Evolutionary conservation across 129 eudicot species (phyloP), one percentile per base, ranked within the genome.

Genomic region (Pulicaria dysenterica): DNA sequence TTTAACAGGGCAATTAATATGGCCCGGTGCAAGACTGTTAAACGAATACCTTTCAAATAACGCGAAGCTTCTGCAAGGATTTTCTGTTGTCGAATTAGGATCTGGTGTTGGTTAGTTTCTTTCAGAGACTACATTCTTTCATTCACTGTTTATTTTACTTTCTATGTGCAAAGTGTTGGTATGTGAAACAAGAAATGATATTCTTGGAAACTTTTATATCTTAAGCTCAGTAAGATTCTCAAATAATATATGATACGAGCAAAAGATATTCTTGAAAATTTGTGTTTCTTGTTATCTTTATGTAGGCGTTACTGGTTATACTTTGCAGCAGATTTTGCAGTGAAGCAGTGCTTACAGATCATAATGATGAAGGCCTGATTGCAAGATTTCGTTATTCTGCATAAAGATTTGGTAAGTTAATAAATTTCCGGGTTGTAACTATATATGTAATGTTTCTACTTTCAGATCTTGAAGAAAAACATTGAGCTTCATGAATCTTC

Each of bases 1-100:
- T 86, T 75, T 94, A 70, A 94, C 99, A 9, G 99, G 99, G 49
- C 99, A 94, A 74, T 54, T 94, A 85, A 97, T 94, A 40, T 94
- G 99, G 99, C 97, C 99, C 77, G 99, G 99, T 69, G 99, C 99
- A 16, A 87, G 85, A 64, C 83, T 90, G 51, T 72, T 94, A 78
- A 94, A 94, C 76, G 86, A 94, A 51, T 94, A 87, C 77, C 83
- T 94, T 60, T 86, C 99, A 41, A 77, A 84, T 64, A 88, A 94
- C 64, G 82, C 86, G 42, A 88, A 90, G 38, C 80, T 90, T 62
- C 93, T 90, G 51, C 87, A 39, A 64, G 96, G 97, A 50, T 82
- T 81, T 77, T 94, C 96, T 67, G 87, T 88, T 75, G 72, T 94
- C 39, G 99, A 94, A 68, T 83, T 94, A 56, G 99, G 99, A 73